Percentiles rank a stretch among this genome's conserved stretches.
Conservation (phyloP, 2,329 filamentous ascomycete genomes). For the Talaromyces islandicus region DNA sequence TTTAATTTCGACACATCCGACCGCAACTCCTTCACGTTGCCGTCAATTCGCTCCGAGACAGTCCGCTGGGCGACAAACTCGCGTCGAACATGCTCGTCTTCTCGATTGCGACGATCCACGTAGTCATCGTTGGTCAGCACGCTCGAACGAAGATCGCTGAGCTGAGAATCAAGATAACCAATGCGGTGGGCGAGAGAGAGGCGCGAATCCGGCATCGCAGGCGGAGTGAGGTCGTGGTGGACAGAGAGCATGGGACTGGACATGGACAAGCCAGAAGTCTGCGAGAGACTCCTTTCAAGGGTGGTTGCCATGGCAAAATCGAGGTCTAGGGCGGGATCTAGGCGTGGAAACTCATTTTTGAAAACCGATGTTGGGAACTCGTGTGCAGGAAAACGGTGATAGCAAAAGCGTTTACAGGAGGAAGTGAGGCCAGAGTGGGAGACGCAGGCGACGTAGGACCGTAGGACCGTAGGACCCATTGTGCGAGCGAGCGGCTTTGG, state of each 20-base stretch:
- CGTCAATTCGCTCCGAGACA: constrained; percentile 24
- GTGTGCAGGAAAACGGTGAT: background rate
- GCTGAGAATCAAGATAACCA: constrained; percentile 31
- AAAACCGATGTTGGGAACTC: background rate
- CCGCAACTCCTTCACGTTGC: constrained; percentile 31
- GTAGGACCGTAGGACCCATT: background rate
- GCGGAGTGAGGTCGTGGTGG: constrained; percentile 28
- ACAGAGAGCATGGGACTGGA: constrained; percentile 30
- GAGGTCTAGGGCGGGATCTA: background rate
- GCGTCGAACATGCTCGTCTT: constrained; percentile 33
- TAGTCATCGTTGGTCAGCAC: constrained; percentile 35
- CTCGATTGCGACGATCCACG: constrained; percentile 32
- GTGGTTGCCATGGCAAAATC: constrained; percentile 26
- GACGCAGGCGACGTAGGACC: background rate
- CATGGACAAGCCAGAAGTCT: constrained; percentile 32
- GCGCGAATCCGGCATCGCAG: constrained; percentile 27
- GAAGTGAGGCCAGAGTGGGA: background rate
- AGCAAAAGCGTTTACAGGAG: background rate
- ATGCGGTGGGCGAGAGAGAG: constrained; percentile 32
- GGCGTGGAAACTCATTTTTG: background rate
- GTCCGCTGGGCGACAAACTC: constrained; percentile 32
- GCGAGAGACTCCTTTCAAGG: constrained; percentile 31
- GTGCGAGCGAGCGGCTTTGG: background rate
- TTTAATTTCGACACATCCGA: constrained; percentile 30
- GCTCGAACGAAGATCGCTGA: constrained; percentile 31